Evolutionary conservation across 2,329 filamentous ascomycete genomes (phyloP).

Genomic region (Cercospora zeae-maydis): DNA sequence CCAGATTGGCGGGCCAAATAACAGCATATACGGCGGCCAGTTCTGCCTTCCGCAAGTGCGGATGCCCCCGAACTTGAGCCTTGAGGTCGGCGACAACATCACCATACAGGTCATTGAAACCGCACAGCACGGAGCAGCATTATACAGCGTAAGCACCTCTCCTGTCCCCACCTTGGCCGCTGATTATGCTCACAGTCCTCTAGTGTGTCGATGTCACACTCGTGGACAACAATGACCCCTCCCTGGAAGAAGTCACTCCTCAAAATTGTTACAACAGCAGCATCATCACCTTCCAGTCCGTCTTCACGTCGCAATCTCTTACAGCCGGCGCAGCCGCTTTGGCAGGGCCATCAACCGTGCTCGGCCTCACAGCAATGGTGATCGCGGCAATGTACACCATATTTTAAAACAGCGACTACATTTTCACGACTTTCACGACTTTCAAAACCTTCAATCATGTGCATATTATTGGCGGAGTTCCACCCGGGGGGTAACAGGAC

Average conservation of each 20-base stretch:
- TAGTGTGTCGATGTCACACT: conserved; percentile 96
- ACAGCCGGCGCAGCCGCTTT: conserved; percentile 13
- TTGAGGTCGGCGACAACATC: conserved; percentile 78
- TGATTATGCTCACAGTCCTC: too few relatives aligned
- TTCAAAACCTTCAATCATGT: neutral
- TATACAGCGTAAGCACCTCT: conserved; percentile 66
- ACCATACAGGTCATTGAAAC: conserved; percentile 86
- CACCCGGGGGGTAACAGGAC: neutral
- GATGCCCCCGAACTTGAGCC: conserved; percentile 64
- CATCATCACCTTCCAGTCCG: conserved; percentile 67
- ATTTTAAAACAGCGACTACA: conserved; percentile 2
- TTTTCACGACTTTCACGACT: neutral
- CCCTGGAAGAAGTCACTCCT: conserved; percentile 66
- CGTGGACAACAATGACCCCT: conserved; percentile 65
- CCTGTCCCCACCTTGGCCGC: too few relatives aligned
- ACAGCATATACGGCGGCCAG: conserved; percentile 73
- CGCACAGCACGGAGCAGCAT: conserved; percentile 75
- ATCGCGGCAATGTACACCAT: neutral
- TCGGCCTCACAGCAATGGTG: conserved; percentile 5
- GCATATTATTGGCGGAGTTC: neutral
- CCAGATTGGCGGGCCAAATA: conserved; percentile 75
- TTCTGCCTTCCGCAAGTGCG: conserved; percentile 89
- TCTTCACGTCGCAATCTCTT: conserved; percentile 59
- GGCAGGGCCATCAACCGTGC: conserved; percentile 1
- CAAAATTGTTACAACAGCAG: conserved; percentile 87